phyloP scores from a whole-genome alignment of 371 early-diverging fungal species.

The Lichtheimia ramosa region DNA sequence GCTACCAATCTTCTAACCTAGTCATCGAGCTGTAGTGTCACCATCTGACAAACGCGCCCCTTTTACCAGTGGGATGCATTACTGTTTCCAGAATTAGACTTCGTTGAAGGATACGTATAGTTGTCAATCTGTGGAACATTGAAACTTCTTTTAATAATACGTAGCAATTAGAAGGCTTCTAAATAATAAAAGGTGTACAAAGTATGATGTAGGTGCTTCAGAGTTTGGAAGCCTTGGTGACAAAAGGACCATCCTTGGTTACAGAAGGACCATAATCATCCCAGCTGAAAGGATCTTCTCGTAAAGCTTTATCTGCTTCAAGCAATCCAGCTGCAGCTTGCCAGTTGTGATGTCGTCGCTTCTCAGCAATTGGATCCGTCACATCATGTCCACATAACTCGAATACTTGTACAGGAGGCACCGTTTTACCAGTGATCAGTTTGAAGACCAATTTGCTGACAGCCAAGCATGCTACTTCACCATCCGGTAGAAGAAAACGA shows the following conservation, averaged over 20 bases:
- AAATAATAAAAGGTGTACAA: too few species aligned
- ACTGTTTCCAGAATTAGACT: too few species aligned
- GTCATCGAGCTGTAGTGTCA: too few species aligned
- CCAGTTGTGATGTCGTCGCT: constrained; percentile 24
- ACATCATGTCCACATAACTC: constrained; percentile 38
- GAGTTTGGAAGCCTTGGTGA: not conserved
- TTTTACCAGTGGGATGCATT: too few species aligned
- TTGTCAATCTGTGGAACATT: too few species aligned
- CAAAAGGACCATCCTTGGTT: not conserved
- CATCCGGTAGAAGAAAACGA: constrained; percentile 24
- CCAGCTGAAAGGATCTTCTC: constrained; percentile 19
- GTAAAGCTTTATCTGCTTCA: constrained; percentile 20
- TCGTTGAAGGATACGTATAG: too few species aligned
- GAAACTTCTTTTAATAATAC: too few species aligned
- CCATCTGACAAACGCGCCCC: too few species aligned
- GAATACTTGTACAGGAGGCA: constrained; percentile 31
- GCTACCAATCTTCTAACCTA: too few species aligned
- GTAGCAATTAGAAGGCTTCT: too few species aligned
- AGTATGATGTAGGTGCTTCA: not conserved
- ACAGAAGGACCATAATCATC: not conserved
- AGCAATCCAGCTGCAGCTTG: constrained; percentile 20
- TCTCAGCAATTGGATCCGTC: constrained; percentile 19
- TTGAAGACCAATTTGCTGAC: constrained; percentile 49
- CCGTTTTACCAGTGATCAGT: constrained; percentile 37
- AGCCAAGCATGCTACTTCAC: constrained; percentile 32